These are phyloP conservation scores for Aspergillus bertholletiae DNA, from an alignment of 495 filamentous ascomycete species.

Conservation along the genomic window DNA sequence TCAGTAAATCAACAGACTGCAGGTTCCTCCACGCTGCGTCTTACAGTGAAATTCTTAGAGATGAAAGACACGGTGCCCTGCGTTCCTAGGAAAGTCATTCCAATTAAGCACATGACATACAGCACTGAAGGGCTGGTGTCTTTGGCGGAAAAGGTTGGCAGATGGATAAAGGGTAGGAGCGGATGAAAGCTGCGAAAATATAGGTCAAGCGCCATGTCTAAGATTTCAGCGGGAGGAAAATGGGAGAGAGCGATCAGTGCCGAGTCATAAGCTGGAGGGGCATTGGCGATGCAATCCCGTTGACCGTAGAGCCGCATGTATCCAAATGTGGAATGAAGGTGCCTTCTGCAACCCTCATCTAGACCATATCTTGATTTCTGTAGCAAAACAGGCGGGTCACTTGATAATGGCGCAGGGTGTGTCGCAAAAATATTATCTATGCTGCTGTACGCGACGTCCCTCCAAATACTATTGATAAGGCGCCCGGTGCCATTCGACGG, in stretches of 20 bases:
- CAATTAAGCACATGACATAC: constrained; percentile 51
- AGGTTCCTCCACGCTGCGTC: neutral
- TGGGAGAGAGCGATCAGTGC: constrained; percentile 22
- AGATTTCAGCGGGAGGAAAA: constrained; percentile 49
- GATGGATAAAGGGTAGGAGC: constrained; percentile 49
- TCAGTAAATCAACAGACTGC: neutral
- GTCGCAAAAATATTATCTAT: constrained; percentile 45
- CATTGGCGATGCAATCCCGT: constrained; percentile 24
- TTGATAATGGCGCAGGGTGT: constrained; percentile 18
- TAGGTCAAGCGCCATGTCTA: constrained; percentile 55
- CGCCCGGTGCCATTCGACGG: constrained; percentile 39
- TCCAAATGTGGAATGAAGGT: constrained; percentile 38
- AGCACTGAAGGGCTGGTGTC: constrained; percentile 38
- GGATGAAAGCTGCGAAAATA: constrained; percentile 51
- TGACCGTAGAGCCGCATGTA: constrained; percentile 16
- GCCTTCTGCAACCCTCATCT: constrained; percentile 46
- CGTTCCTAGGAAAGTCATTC: constrained; percentile 48
- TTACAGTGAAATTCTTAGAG: constrained; percentile 40
- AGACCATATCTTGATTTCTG: constrained; percentile 45
- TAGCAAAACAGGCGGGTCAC: constrained; percentile 18
- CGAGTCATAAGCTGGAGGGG: constrained; percentile 24
- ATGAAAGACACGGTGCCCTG: constrained; percentile 48
- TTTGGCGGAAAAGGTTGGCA: constrained; percentile 48
- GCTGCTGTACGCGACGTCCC: constrained; percentile 37
- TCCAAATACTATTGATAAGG: constrained; percentile 48